Evolutionary conservation across 2,329 filamentous ascomycete species (phyloP), one percentile per base, ranked within the genome.

Genomic region (Sclerotinia spermophila): DNA sequence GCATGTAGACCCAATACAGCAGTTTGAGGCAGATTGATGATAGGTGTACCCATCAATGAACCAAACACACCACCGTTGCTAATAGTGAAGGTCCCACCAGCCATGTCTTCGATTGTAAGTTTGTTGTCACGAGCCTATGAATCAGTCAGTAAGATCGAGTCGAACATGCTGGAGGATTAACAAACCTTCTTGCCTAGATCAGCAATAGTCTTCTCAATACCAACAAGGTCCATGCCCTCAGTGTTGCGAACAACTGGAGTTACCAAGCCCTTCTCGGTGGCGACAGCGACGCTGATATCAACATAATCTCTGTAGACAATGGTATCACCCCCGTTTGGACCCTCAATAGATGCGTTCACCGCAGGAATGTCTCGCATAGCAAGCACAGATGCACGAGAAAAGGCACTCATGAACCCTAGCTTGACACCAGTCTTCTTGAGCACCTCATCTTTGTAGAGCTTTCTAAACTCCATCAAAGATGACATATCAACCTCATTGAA

Each of bases 401-500:
- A 99, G 70, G 95, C 95, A 81, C 94, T 96, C 95, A 99, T 98
- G 85, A 98, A 99, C n/a, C 96, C 96, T 68, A 99, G 90, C 86
- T 98, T 99, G 71, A 98, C 92, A 59, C 94, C 95, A 15, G 93
- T 96, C 86, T 95, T 97, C 87, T 98, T 97, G 71, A 98, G 85
- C 33, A 97, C 85, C 72, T 97, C 94, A 72, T 98, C 95, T 86
- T 98, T 98, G 87, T 98, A 98, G 61, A 94, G 86, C 82, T 97
- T 97, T 77, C 96, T 92, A 85, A 99, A 95, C 74, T 97, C 93
- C 91, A 98, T 97, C 65, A 99, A 86, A 33, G 92, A 93, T 44
- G 95, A 97, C 96, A 99, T 99, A 82, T 99, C 96, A 73, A 99
- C 96, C 83, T 98, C 95, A 82, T 99, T 97, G 87, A 99, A 99